A percentile compares a stretch with the other conserved stretches of the same genome.
These are phyloP conservation scores for Globisporangium megalacanthum DNA, from an alignment of 352 stramenopile species.

Conservation along the genomic window DNA sequence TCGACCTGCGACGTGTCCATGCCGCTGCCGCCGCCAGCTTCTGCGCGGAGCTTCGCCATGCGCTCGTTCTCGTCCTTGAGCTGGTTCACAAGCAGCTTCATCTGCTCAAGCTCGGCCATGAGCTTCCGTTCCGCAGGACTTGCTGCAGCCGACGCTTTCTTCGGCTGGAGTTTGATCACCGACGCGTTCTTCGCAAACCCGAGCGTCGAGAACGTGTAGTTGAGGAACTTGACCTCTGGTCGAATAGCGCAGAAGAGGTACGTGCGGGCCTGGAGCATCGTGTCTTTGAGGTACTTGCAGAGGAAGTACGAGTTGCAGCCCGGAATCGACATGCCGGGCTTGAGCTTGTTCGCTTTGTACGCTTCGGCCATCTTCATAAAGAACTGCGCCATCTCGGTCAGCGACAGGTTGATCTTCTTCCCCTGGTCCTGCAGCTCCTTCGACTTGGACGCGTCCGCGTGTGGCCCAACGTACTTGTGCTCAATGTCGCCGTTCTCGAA, in stretches of 20 bases:
- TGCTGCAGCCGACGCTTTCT: slow-evolving; percentile 89
- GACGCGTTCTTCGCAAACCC: slow-evolving; percentile 93
- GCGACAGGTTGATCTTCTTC: slow-evolving; percentile 95
- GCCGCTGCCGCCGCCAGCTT: slow-evolving; percentile 12
- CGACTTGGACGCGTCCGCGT: slow-evolving; percentile 88
- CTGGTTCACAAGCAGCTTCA: slow-evolving; percentile 86
- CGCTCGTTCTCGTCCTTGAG: slow-evolving; percentile 80
- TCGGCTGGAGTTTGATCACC: slow-evolving; percentile 94
- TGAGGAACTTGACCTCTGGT: slow-evolving; percentile 90
- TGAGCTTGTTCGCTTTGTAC: slow-evolving; percentile 93
- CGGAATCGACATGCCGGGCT: slow-evolving; percentile 89
- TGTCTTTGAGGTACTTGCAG: slow-evolving; percentile 96
- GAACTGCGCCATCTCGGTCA: slow-evolving; percentile 95
- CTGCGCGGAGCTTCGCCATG: slow-evolving; percentile 55
- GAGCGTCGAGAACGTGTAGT: slow-evolving; percentile 93
- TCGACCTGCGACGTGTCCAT: slow-evolving; percentile 39
- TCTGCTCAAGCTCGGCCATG: slow-evolving; percentile 92
- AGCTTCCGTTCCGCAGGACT: slow-evolving; percentile 90
- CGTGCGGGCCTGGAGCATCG: slow-evolving; percentile 90
- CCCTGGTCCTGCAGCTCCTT: slow-evolving; percentile 93
- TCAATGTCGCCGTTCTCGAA: slow-evolving; percentile 91
- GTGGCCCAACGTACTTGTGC: slow-evolving; percentile 88
- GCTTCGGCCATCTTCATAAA: slow-evolving; percentile 97
- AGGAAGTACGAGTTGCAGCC: slow-evolving; percentile 95
- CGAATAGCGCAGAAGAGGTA: slow-evolving; percentile 94